These are phyloP conservation scores for Hippophae gyantsensis DNA, from an alignment of 306 rosid species.

Conservation along the genomic window DNA sequence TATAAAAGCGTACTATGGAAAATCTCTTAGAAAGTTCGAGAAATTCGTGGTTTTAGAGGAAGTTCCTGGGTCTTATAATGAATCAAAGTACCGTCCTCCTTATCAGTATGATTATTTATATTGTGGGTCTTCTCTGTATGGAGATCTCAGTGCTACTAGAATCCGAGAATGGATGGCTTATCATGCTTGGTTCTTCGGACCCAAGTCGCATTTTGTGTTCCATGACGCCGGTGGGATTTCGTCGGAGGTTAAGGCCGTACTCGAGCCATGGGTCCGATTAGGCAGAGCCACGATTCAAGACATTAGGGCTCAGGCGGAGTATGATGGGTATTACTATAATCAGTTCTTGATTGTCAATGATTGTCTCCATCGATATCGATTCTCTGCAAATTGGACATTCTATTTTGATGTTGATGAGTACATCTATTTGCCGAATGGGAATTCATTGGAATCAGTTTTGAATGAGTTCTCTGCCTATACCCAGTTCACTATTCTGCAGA, in stretches of 20 bases:
- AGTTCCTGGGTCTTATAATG: slow-evolving; percentile 21
- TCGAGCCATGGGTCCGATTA: slow-evolving; percentile 31
- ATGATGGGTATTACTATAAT: slow-evolving; percentile 27
- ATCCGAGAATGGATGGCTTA: slow-evolving; percentile 38
- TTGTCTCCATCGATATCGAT: slow-evolving; percentile 28
- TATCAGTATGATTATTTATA: slow-evolving; percentile 27
- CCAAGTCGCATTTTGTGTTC: background rate
- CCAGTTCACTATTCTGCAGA: slow-evolving; percentile 34
- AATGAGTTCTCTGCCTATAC: slow-evolving; percentile 22
- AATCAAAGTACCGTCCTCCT: slow-evolving; percentile 24
- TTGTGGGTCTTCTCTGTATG: slow-evolving; percentile 32
- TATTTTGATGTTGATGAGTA: slow-evolving; percentile 40
- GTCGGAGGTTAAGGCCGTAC: slow-evolving; percentile 24
- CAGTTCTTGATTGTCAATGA: slow-evolving; percentile 9
- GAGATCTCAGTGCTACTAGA: slow-evolving; percentile 26
- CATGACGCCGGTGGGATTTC: slow-evolving; percentile 35
- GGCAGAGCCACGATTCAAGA: slow-evolving; percentile 30
- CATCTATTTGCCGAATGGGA: slow-evolving; percentile 26
- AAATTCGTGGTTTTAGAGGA: slow-evolving; percentile 28
- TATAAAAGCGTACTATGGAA: slow-evolving; percentile 24
- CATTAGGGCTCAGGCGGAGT: slow-evolving; percentile 27
- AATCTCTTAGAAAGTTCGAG: slow-evolving; percentile 23
- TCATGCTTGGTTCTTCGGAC: slow-evolving; percentile 17
- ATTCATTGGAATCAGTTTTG: slow-evolving; percentile 22
- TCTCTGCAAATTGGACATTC: slow-evolving; percentile 31